phyloP scores from a whole-genome alignment of 2,329 filamentous ascomycete species.

The Cytospora schulzeri region DNA sequence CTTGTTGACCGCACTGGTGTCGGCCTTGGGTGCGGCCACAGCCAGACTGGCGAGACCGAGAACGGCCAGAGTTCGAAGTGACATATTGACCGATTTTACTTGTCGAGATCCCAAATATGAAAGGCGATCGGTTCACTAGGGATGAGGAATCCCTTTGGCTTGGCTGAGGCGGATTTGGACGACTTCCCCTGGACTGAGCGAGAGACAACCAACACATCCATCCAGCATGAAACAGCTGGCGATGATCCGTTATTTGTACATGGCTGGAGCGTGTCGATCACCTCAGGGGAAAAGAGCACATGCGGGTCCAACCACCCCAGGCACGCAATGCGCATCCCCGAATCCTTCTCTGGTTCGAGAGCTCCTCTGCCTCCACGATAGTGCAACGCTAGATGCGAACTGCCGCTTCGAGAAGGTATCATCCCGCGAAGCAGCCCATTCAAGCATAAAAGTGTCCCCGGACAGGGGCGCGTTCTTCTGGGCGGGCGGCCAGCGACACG shows the following conservation, averaged over 20 bases:
- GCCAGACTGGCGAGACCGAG: slow-evolving; percentile 23
- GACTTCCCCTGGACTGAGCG: neutral
- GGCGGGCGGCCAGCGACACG: neutral
- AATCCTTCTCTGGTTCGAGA: slow-evolving; percentile 14
- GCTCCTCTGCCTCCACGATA: neutral
- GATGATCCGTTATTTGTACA: slow-evolving; percentile 1
- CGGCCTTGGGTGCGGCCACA: slow-evolving; percentile 15
- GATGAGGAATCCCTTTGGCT: neutral
- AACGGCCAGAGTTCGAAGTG: slow-evolving; percentile 15
- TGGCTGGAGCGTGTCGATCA: neutral
- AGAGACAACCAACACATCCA: neutral
- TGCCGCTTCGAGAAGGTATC: slow-evolving; percentile 28
- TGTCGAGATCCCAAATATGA: neutral
- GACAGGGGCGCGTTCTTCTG: neutral
- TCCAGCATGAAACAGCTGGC: neutral
- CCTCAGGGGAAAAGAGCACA: neutral
- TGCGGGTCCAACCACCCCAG: slow-evolving; percentile 8
- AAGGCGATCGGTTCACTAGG: neutral
- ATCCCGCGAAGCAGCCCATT: neutral
- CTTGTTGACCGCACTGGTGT: slow-evolving; percentile 18
- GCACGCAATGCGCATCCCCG: slow-evolving; percentile 8
- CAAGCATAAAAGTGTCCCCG: neutral
- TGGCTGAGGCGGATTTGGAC: neutral
- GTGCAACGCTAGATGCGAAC: slow-evolving; percentile 13
- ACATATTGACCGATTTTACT: slow-evolving; percentile 9